A percentile compares a stretch with the other conserved stretches of the same genome.
phyloP scores from a whole-genome alignment of 805 yeast species.

The Nakazawaea populi region DNA sequence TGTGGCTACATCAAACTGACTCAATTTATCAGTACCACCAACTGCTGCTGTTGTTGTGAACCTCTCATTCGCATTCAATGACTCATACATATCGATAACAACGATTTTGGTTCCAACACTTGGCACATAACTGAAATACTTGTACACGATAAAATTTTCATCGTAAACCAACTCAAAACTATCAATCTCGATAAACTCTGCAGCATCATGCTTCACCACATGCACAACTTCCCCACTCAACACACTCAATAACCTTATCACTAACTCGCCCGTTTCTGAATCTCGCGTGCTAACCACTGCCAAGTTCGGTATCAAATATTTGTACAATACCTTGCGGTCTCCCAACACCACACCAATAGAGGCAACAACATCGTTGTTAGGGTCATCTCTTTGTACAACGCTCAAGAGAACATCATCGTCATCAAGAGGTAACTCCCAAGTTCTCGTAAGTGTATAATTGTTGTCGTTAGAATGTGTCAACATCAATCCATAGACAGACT shows the following conservation, averaged over 20 bases:
- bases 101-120: conserved; percentile 48
- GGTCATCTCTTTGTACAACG: conserved; percentile 27
- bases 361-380: conserved; percentile 35
- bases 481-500: neutral
- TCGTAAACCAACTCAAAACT: conserved; percentile 55
- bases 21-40: conserved; percentile 15
- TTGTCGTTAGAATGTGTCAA: neutral
- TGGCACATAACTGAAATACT: conserved; percentile 49
- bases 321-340: conserved; percentile 72
- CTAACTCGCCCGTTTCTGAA: conserved; percentile 24
- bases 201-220: conserved; percentile 32
- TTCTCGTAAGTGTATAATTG: neutral
- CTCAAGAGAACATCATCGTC: neutral
- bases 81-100: conserved; percentile 77
- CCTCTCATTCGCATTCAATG: conserved; percentile 44
- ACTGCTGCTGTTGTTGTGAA: too few relatives aligned
- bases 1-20: conserved; percentile 25
- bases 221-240: conserved; percentile 61
- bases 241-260: conserved; percentile 55
- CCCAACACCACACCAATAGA: conserved; percentile 66
- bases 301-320: conserved; percentile 70
- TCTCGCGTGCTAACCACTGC: conserved; percentile 38
- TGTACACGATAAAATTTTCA: conserved; percentile 78
- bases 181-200: conserved; percentile 32
- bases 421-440: conserved; percentile 16